These are phyloP conservation scores for Neurospora sp. DNA, from an alignment of 495 filamentous ascomycete genomes.

Conservation along the genomic window DNA sequence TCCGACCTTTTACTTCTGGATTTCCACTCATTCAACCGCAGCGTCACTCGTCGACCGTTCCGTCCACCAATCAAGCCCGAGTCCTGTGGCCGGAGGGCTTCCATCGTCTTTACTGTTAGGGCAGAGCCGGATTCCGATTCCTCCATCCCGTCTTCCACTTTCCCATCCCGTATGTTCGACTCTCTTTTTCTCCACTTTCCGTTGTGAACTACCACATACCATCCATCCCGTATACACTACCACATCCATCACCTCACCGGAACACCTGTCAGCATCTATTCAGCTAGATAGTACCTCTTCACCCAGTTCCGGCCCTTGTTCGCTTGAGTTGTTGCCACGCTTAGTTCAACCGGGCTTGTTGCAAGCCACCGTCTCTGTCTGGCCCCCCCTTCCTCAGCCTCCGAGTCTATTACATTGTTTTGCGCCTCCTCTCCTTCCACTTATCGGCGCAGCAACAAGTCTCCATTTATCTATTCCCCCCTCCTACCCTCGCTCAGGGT, in stretches of 20 bases:
- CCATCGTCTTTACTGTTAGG: background rate
- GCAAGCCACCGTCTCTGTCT: background rate
- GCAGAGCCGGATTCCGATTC: background rate
- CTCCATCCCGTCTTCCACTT: background rate
- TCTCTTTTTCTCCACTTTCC: background rate
- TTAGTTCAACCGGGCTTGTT: background rate
- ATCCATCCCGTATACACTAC: background rate
- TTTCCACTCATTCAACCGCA: background rate
- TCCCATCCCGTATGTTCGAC: background rate
- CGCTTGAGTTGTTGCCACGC: background rate
- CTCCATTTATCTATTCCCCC: background rate
- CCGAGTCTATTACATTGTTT: background rate
- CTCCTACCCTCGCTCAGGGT: background rate
- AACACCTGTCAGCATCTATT: background rate
- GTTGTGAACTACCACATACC: background rate
- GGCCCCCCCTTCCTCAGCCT: background rate
- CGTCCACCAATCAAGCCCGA: background rate
- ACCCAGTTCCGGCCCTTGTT: background rate
- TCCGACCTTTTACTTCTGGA: background rate
- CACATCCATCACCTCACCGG: background rate
- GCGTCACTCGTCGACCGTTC: background rate
- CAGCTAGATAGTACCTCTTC: background rate
- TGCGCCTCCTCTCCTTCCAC: background rate
- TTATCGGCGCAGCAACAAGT: background rate
- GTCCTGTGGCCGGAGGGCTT: background rate